These are phyloP conservation scores for Penicillium sp. DNA, from an alignment of 2,329 filamentous ascomycete genomes.

Conservation along the genomic window DNA sequence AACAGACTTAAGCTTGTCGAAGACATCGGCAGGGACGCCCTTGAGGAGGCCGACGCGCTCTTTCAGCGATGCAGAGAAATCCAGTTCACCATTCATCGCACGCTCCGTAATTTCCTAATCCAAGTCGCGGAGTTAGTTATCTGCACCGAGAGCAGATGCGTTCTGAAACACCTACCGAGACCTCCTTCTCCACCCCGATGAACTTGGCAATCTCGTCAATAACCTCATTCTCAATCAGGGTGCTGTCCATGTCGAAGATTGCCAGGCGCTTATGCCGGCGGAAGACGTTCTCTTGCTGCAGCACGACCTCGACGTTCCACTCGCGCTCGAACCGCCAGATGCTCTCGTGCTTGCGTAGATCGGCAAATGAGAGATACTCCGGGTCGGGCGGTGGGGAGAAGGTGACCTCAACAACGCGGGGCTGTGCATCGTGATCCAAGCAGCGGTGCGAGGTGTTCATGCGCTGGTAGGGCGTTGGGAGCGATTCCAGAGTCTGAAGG, in stretches of 20 bases:
- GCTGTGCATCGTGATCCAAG: constrained; percentile 48
- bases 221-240: constrained; percentile 93
- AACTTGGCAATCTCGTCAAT: constrained; percentile 91
- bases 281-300: constrained; percentile 71
- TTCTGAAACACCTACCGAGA: constrained; percentile 54
- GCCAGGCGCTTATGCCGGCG: constrained; percentile 78
- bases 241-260: constrained; percentile 98
- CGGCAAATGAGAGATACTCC: constrained; percentile 55
- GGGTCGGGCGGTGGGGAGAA: constrained; percentile 52
- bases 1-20: constrained; percentile 69
- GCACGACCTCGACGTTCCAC: constrained; percentile 81
- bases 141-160: neutral
- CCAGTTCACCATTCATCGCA: constrained; percentile 93
- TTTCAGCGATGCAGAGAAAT: constrained; percentile 80
- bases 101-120: constrained; percentile 73
- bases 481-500: constrained; percentile 50
- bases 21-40: constrained; percentile 74
- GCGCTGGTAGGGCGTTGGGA: constrained; percentile 50
- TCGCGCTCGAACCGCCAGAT: constrained; percentile 82
- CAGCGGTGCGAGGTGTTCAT: constrained; percentile 49
- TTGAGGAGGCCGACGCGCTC: constrained; percentile 77
- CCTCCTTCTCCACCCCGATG: constrained; percentile 75
- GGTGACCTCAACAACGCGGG: constrained; percentile 53
- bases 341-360: constrained; percentile 74
- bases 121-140: constrained; percentile 9